Conservation (phyloP, 345 rosid species). For the Bruguiera gymnorhiza region DNA sequence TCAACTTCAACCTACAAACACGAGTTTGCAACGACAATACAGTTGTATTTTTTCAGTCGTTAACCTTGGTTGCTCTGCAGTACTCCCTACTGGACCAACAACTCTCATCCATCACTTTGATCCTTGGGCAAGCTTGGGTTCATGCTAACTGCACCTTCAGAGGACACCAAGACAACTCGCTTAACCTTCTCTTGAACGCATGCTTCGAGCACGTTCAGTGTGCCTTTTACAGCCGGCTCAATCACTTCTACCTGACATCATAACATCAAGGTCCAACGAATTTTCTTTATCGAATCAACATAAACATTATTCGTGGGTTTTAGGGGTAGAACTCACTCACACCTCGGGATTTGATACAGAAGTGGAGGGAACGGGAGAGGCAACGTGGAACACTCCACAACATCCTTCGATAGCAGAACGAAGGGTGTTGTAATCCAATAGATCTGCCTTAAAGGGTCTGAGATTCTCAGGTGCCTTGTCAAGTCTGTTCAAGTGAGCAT, state of each 20-base stretch:
- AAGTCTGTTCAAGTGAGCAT: conserved; percentile 46
- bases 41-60: not conserved
- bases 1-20: not conserved
- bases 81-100: conserved; percentile 67
- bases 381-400: conserved; percentile 65
- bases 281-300: not conserved
- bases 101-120: conserved; percentile 45
- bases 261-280: not conserved
- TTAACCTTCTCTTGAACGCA: conserved; percentile 52
- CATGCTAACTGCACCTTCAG: conserved; percentile 41
- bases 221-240: conserved; percentile 67
- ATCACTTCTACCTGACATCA: conserved; percentile 45
- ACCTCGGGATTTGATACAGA: conserved; percentile 39
- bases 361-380: conserved; percentile 54
- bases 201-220: conserved; percentile 61
- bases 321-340: not conserved
- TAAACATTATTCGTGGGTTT: not conserved
- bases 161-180: conserved; percentile 68
- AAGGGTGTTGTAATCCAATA: conserved; percentile 49
- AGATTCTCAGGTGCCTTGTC: conserved; percentile 55
- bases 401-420: conserved; percentile 50
- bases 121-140: conserved; percentile 58
- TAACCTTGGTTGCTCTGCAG: conserved; percentile 48
- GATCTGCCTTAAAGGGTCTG: conserved; percentile 60
- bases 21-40: not conserved